These are phyloP conservation scores for Colletotrichum incanum DNA, from an alignment of 2,329 filamentous ascomycete species.

Conservation along the genomic window DNA sequence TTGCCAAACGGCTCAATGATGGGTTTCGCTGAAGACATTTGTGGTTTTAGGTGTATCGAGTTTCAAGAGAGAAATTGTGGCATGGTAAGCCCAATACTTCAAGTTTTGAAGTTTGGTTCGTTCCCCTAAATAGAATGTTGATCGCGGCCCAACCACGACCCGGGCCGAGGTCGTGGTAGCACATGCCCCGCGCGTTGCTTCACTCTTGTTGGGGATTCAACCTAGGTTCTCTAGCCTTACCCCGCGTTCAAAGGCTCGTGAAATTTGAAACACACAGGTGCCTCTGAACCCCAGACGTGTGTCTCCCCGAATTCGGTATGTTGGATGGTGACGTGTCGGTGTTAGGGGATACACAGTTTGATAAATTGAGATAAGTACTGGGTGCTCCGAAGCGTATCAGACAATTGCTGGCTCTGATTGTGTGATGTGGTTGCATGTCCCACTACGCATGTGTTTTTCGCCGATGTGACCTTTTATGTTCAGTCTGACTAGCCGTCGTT, in stretches of 20 bases:
- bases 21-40: neutral
- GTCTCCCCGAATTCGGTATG: neutral
- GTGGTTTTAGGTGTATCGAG: neutral
- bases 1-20: conserved; percentile 18
- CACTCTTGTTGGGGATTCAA: neutral
- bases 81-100: neutral
- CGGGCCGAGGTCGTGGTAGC: neutral
- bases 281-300: neutral
- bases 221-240: neutral
- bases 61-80: neutral
- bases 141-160: neutral
- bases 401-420: neutral
- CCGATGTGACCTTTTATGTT: neutral
- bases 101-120: too few species aligned
- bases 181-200: neutral
- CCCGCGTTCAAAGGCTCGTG: neutral
- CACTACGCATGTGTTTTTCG: too few species aligned
- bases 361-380: too few species aligned
- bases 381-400: too few species aligned
- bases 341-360: neutral
- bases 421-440: neutral
- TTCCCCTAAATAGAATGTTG: too few species aligned
- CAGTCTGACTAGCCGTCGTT: neutral
- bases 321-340: too few species aligned
- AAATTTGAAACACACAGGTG: neutral